Percentiles rank a stretch among this genome's conserved stretches.
These are phyloP conservation scores for Aspergillus transmontanensis DNA, from an alignment of 2,329 filamentous ascomycete genomes.

Conservation along the genomic window DNA sequence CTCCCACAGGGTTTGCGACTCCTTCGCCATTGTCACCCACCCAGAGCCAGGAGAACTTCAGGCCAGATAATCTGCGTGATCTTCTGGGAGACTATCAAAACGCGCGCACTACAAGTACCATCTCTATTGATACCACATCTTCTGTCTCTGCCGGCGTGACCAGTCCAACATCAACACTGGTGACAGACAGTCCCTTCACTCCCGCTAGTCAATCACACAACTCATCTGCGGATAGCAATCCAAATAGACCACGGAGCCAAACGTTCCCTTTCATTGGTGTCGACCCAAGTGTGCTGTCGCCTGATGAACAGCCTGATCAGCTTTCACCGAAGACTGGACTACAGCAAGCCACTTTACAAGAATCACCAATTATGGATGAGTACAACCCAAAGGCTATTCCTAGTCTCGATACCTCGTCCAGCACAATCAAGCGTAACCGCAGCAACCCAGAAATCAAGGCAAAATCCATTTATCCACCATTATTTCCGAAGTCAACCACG, in stretches of 20 bases:
- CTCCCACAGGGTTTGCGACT: constrained; percentile 66
- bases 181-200: constrained; percentile 74
- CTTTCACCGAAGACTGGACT: constrained; percentile 57
- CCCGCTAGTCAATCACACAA: constrained; percentile 55
- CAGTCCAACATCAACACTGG: constrained; percentile 76
- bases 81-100: constrained; percentile 64
- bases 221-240: constrained; percentile 54
- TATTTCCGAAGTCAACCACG: constrained; percentile 41
- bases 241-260: constrained; percentile 80
- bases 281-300: constrained; percentile 55
- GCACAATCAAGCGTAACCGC: constrained; percentile 46
- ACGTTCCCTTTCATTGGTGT: constrained; percentile 71
- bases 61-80: constrained; percentile 63
- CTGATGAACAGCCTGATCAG: constrained; percentile 54
- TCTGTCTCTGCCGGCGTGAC: constrained; percentile 72
- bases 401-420: constrained; percentile 30
- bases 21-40: constrained; percentile 71
- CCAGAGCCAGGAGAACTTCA: constrained; percentile 70
- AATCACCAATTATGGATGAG: constrained; percentile 55
- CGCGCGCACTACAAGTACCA: constrained; percentile 67
- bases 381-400: constrained; percentile 40
- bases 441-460: constrained; percentile 49
- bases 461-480: constrained; percentile 43
- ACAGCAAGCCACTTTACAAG: constrained; percentile 47
- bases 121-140: constrained; percentile 66